Percentiles rank a stretch among this genome's conserved stretches.
phyloP scores from a whole-genome alignment of 306 rosid species.

The Prosopis cineraria region DNA sequence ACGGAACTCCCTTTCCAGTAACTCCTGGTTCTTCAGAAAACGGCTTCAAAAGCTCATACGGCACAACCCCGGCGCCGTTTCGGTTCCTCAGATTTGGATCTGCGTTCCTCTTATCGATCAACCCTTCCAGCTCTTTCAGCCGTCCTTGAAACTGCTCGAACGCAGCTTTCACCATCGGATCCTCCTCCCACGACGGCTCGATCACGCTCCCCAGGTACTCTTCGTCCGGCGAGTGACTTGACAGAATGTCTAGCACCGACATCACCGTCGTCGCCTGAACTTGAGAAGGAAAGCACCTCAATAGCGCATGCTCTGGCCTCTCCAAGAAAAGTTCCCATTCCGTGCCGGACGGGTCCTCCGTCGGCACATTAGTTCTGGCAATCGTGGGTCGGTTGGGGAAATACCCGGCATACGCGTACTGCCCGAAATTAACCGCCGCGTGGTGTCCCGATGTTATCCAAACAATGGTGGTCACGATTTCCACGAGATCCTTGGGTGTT shows the following conservation, averaged over 20 bases:
- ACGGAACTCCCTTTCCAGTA: slow-evolving; percentile 77
- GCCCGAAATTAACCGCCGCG: slow-evolving; percentile 73
- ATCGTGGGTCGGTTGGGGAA: slow-evolving; percentile 53
- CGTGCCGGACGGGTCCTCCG: slow-evolving; percentile 38
- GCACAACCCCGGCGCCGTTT: slow-evolving; percentile 48
- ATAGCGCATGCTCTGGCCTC: slow-evolving; percentile 40
- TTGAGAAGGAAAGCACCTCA: slow-evolving; percentile 47
- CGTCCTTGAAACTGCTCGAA: slow-evolving; percentile 48
- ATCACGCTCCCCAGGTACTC: slow-evolving; percentile 44
- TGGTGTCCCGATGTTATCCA: slow-evolving; percentile 61
- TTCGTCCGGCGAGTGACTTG: slow-evolving; percentile 55
- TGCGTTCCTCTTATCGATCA: slow-evolving; percentile 40
- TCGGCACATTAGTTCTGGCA: slow-evolving; percentile 40
- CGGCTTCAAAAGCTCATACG: slow-evolving; percentile 71
- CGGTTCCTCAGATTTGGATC: slow-evolving; percentile 33
- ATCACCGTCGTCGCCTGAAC: slow-evolving; percentile 47
- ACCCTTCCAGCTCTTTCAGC: slow-evolving; percentile 44
- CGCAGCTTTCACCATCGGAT: slow-evolving; percentile 36
- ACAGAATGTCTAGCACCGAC: slow-evolving; percentile 49
- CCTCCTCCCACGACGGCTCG: slow-evolving; percentile 53
- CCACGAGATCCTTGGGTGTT: slow-evolving; percentile 37
- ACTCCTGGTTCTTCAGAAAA: slow-evolving; percentile 62
- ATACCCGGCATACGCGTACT: slow-evolving; percentile 47
- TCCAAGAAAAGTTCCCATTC: slow-evolving; percentile 39
- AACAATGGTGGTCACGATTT: slow-evolving; percentile 41